These are phyloP conservation scores for Boletus holoroseus DNA, from an alignment of 1,284 basidiomycete species.

Conservation along the genomic window DNA sequence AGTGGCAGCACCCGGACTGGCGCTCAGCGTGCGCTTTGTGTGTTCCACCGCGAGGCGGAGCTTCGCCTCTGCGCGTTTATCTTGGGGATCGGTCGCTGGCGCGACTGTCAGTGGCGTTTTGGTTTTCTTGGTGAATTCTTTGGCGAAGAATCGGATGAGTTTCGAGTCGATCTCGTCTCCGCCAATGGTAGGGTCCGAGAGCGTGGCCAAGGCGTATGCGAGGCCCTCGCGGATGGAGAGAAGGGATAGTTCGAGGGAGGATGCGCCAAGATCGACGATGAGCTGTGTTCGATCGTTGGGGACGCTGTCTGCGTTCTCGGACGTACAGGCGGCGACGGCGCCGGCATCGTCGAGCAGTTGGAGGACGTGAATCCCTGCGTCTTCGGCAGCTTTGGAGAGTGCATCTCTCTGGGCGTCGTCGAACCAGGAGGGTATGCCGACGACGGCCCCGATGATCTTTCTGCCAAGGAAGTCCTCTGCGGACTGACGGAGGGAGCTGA, in stretches of 20 bases:
- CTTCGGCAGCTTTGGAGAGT: constrained; percentile 68
- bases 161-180: constrained; percentile 74
- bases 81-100: constrained; percentile 52
- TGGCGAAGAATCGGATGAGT: constrained; percentile 87
- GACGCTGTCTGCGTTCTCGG: constrained; percentile 42
- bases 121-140: constrained; percentile 97
- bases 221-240: constrained; percentile 66
- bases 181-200: constrained; percentile 44
- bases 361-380: constrained; percentile 79
- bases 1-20: constrained; percentile 82
- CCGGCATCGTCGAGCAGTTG: constrained; percentile 84
- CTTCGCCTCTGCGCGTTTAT: constrained; percentile 90
- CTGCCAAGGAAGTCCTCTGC: constrained; percentile 93
- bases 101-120: constrained; percentile 69
- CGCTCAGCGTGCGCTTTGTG: constrained; percentile 90
- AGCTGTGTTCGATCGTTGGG: constrained; percentile 60
- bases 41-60: constrained; percentile 90
- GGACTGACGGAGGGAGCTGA: constrained; percentile 78
- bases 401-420: constrained; percentile 65
- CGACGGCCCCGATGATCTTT: constrained; percentile 76
- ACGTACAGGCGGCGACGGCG: constrained; percentile 63
- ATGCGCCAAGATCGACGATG: constrained; percentile 67
- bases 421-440: constrained; percentile 80
- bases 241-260: constrained; percentile 56
- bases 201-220: constrained; percentile 50